Base-by-base conservation (phyloP, 768 basidiomycete species). In the Serendipita indica region DNA sequence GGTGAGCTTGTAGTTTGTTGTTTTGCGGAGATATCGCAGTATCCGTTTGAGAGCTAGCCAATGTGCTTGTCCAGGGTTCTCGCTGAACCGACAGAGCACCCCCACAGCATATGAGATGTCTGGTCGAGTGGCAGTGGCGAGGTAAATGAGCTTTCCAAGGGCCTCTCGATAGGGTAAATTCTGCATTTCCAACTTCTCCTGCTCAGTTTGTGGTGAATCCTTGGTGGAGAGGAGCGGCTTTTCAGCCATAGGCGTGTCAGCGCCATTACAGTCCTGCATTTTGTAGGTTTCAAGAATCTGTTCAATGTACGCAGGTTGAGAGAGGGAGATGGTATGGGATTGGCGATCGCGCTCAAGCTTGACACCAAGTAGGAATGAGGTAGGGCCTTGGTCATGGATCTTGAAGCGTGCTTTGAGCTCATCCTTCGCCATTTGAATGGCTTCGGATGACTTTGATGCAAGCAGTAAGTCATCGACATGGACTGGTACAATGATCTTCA, bases 31-130 rank as follows among this genome's bases (percentile, higher is more conserved):
- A 34, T 60, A 60, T 46, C 33, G 59, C 7, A 60, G 28, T 16
- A 60, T 54, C n/a, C 46, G 59, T 20, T 49, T 60, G 12, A 46
- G 18, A 18, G 59, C 58, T 27, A 25, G 20, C 58, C 39, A 57
- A 33, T 59, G 58, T 52, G n/a, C 32, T 20, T 13, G 16, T 4
- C 33, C n/a, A 20, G 59, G 59, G 18, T 57, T 57, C 22, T 32
- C 59, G n/a, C 18, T 33, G 49, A 52, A 60, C 28, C 33, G 45
- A 20, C 25, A 60, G 28, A 61, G 60, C 12, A 61, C 59, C 1
- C 64, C 60, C 3, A 74, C 70, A 0, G 72, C 66, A 59, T 66
- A 73, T 0, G 71, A 62, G 39, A 77, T 75, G 60, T 77, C 72
- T 1, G 73, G 73, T 1, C 70, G 66, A 0, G 71, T 71, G 3